A percentile compares a stretch with the other conserved stretches of the same genome.
These are phyloP conservation scores for Opeltia flavorubescens DNA, from an alignment of 495 filamentous ascomycete species.

Conservation along the genomic window DNA sequence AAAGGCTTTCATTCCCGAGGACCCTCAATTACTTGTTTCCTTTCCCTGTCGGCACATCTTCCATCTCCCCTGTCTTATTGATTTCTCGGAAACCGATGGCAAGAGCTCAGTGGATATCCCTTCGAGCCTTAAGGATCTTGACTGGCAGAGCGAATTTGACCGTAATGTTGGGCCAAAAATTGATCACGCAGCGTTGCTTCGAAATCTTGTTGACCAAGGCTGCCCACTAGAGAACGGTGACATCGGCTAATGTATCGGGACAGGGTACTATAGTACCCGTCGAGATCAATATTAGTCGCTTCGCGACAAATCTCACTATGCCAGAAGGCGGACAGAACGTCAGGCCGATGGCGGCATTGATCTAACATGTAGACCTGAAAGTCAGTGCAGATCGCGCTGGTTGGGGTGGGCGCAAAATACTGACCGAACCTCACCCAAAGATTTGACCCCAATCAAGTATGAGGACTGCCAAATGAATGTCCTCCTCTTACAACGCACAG, in stretches of 20 bases:
- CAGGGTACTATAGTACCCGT: background rate
- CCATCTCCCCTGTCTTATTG: conserved; percentile 67
- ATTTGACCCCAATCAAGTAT: no score
- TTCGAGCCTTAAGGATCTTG: background rate
- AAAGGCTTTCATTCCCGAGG: conserved; percentile 41
- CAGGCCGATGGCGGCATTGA: no score
- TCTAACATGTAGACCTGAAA: no score
- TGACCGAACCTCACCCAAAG: no score
- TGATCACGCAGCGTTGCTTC: conserved; percentile 11
- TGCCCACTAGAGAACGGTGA: conserved; percentile 12
- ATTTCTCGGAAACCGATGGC: conserved; percentile 28
- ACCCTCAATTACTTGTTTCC: conserved; percentile 67
- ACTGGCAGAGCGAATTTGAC: conserved; percentile 3
- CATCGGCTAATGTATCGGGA: background rate
- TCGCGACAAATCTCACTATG: no score
- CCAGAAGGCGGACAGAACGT: no score
- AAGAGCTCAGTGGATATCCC: conserved; percentile 21
- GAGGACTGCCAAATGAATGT: no score
- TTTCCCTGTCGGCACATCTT: conserved; percentile 90
- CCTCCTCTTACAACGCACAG: no score
- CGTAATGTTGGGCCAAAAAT: conserved; percentile 15
- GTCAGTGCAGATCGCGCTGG: no score
- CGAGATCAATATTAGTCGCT: no score
- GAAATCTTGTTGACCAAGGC: conserved; percentile 11
- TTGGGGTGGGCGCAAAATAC: no score